These are phyloP conservation scores for Aschersonia sp. DNA, from an alignment of 2,329 filamentous ascomycete genomes.

Conservation along the genomic window DNA sequence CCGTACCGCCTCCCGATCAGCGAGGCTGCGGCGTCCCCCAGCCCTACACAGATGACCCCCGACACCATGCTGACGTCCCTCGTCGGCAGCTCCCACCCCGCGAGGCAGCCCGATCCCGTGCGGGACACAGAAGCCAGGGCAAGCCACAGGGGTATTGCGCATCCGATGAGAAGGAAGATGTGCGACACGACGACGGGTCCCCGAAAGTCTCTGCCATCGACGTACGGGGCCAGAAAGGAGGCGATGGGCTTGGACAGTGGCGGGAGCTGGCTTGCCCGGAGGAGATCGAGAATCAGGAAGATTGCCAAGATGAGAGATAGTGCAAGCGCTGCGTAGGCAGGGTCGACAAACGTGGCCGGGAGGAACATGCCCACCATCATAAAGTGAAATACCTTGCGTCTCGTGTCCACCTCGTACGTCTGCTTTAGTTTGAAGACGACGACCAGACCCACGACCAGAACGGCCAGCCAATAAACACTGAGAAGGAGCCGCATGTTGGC, in stretches of 20 bases:
- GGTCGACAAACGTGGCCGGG: conserved; percentile 75
- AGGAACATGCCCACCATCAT: conserved; percentile 97
- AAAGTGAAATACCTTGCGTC: conserved; percentile 93
- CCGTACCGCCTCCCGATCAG: conserved; percentile 80
- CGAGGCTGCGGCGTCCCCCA: conserved; percentile 87
- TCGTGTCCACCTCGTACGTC: conserved; percentile 82
- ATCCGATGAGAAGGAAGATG: conserved; percentile 89
- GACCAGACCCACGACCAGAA: conserved; percentile 57
- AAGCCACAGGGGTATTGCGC: conserved; percentile 88
- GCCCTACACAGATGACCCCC: conserved; percentile 84
- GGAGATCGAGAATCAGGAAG: conserved; percentile 77
- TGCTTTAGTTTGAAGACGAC: conserved; percentile 61
- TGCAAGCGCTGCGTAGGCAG: conserved; percentile 66
- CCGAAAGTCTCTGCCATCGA: conserved; percentile 82
- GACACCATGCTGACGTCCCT: conserved; percentile 82
- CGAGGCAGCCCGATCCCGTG: conserved; percentile 36
- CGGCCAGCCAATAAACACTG: conserved; percentile 54
- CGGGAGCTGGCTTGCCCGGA: conserved; percentile 81
- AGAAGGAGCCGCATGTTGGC: conserved; percentile 73
- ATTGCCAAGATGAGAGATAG: conserved; percentile 66
- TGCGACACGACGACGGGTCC: conserved; percentile 93
- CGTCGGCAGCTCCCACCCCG: conserved; percentile 60
- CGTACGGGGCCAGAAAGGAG: conserved; percentile 78
- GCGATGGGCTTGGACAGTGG: conserved; percentile 79
- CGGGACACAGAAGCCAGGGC: conserved; percentile 57